Evolutionary conservation across 106 monocot genomes (phyloP), one percentile per base, ranked within the genome.

Genomic region (Dendrobium officinale): DNA sequence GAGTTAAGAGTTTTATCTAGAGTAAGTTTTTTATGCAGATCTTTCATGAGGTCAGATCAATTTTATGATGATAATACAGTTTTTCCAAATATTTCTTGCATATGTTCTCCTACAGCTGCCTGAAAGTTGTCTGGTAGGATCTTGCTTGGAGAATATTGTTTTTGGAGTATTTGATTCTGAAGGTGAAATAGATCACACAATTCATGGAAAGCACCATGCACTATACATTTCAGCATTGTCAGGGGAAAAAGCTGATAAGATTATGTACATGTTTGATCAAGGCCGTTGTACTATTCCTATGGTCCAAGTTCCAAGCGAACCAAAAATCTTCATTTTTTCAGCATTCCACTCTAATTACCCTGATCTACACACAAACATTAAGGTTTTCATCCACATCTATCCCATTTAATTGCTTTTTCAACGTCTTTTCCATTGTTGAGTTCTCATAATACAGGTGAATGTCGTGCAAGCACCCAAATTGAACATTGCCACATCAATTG

Each of bases 121-220:
- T 4, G 9, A 11, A 5, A 76, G 26, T 24, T 84, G 84, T 67
- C 42, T 7, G 42, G 75, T 67, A 24, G 82, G 82, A 24, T 79
- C 79, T 55, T 18, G 27, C 0, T 54, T 86, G 67, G 78, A 75
- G 48, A 82, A 79, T 27, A 17, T 86, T 67, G n/a, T 75, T 6
- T 86, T 86, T 76, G 82, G 78, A 76, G 24, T 86, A 75, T 75
- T 79, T 24, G 86, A 86, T 82, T 67, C 79, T 74, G 75, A 79
- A 79, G 86, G 82, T 79, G 66, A n/a, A 11, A 55, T 86, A 72
- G 86, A 86, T 79, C 51, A 82, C 17, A 16, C 7, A 13, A 82
- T 86, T 26, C 59, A 82, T 75, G 86, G 86, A 19, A 75, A 61
- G 67, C 51, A 79, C 47, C 82, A 86, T 54, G 79, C 86, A 75